Evolutionary conservation across 1,139 yeast genomes (phyloP), one percentile per base, ranked within the genome.

Genomic region (Insectozyma bohioensis): DNA sequence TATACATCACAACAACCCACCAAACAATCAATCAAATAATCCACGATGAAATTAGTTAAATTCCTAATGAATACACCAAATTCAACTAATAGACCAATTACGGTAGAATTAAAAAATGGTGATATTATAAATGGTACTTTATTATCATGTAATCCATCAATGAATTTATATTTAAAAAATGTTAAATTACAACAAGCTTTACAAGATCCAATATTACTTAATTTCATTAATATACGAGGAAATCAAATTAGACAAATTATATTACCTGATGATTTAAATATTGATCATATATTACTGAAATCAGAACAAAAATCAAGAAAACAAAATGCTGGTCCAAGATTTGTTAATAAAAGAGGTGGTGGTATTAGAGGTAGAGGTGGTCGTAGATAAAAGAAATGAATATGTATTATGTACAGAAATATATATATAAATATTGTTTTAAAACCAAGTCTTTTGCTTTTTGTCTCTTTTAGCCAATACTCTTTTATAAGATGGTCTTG

Each of bases 71-170:
- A 87, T 52, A 66, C 92, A 41, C 73, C 75, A 19, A 54, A 60
- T 39, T 58, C 71, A 46, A 79, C 85, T 28, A 81, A 80, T 42
- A 97, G 90, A 60, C 80, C 90, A 28, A 92, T 92, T 6, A 92
- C 94, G 34, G 86, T 92, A 16, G 98, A 92, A 55, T 68, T 92
- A 51, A 92, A 92, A 58, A 88, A 92, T 57, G 97, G 97, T 20
- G 60, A 57, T 38, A 57, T 68, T 10, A 59, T 67, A 18, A 60
- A 60, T 39, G 76, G 75, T 1, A 69, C 65, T 41, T 50, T 92
- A 25, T 75, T 85, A 27, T 78, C 90, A 5, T 95, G 95, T 26
- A 74, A 95, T 4, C 96, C 97, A 20, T 78, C 85, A 46, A 92
- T 92, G 98, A 92, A 92, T 61, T 80, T 94, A 27, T 80, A 90